Conservation (phyloP, 2,329 filamentous ascomycete species). For the Claviceps sp. region DNA sequence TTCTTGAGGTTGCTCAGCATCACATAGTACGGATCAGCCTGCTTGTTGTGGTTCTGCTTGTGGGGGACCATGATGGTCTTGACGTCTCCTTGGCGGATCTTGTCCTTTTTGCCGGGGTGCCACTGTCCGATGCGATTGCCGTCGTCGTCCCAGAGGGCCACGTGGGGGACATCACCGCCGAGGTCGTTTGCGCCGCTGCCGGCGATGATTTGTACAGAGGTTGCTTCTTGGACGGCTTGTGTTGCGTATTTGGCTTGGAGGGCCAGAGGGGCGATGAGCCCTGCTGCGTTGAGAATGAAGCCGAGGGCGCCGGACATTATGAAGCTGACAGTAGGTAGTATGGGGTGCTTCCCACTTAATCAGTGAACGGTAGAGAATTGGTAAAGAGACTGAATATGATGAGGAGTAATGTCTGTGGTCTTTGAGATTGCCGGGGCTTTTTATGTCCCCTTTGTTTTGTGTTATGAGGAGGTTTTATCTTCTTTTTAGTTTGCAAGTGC, state of each 20-base stretch:
- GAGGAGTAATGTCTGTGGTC: too few species aligned
- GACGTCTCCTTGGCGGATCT: constrained; percentile 1
- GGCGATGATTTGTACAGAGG: not conserved
- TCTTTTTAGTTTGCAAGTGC: too few species aligned
- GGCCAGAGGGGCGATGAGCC: not conserved
- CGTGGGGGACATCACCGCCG: constrained; percentile 6
- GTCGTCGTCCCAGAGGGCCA: constrained; percentile 10
- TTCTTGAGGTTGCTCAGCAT: constrained; percentile 11
- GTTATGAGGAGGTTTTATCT: too few species aligned
- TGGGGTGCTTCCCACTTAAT: too few species aligned
- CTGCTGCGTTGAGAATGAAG: constrained; percentile 1
- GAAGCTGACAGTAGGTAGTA: not conserved
- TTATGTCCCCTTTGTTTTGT: too few species aligned
- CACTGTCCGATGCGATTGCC: constrained; percentile 8
- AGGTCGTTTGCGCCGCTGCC: not conserved
- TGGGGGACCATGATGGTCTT: constrained; percentile 5
- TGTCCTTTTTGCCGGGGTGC: constrained; percentile 2
- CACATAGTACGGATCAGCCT: constrained; percentile 7
- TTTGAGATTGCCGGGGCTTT: too few species aligned
- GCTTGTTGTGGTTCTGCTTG: constrained; percentile 4
- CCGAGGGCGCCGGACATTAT: not conserved
- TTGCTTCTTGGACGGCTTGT: not conserved
- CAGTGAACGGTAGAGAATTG: too few species aligned
- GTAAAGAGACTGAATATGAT: too few species aligned
- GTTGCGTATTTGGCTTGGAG: not conserved